phyloP scores from a whole-genome alignment of 2,329 filamentous ascomycete genomes.

The Calonectria leucothoes region DNA sequence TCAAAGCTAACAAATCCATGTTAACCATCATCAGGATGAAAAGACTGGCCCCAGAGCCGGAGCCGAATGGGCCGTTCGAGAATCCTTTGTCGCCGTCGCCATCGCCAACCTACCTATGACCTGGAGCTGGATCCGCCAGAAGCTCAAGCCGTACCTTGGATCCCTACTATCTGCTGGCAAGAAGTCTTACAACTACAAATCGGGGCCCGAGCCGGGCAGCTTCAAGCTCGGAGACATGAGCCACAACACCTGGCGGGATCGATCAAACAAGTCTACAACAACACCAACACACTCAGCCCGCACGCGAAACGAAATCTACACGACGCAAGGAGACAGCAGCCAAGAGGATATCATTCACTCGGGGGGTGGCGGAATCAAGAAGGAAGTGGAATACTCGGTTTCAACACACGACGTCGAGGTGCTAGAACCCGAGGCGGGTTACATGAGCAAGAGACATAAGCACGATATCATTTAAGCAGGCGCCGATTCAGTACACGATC shows the following conservation, averaged over 20 bases:
- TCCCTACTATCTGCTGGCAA: not conserved
- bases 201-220: not conserved
- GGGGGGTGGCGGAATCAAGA: not conserved
- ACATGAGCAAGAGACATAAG: not conserved
- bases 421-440: not conserved
- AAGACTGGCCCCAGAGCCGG: not conserved
- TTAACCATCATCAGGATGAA: not conserved
- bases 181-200: not conserved
- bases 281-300: not conserved
- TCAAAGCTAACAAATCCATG: not conserved
- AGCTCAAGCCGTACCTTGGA: not conserved
- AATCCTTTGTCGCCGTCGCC: not conserved
- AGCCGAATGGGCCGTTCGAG: not conserved
- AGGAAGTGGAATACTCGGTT: not conserved
- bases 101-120: constrained; percentile 2
- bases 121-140: not conserved
- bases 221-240: not conserved
- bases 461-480: not conserved
- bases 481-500: too few relatives aligned
- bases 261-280: not conserved
- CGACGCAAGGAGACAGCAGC: not conserved
- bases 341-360: not conserved
- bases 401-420: not conserved
- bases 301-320: not conserved
- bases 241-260: not conserved